Percentiles rank a stretch among this genome's conserved stretches.
phyloP scores from a whole-genome alignment of 1,284 basidiomycete species.

The Rhizopogon parksii region DNA sequence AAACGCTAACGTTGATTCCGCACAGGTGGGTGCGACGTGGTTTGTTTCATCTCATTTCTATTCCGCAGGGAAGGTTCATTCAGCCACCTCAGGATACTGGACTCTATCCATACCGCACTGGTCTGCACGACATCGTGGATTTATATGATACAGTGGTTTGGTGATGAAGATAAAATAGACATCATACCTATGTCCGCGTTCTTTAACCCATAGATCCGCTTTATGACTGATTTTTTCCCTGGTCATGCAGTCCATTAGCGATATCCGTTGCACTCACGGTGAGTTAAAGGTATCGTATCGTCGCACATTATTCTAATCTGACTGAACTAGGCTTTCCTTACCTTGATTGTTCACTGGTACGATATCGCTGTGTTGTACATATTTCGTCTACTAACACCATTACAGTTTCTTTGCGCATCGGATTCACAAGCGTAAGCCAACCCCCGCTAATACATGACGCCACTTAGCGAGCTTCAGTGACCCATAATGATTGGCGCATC shows the following conservation, averaged over 20 bases:
- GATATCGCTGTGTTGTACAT: slow-evolving; percentile 12
- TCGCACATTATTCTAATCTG: slow-evolving; percentile 30
- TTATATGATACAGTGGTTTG: slow-evolving; percentile 9
- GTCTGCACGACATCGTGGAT: slow-evolving; percentile 9
- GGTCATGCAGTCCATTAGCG: slow-evolving; percentile 15
- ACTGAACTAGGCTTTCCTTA: slow-evolving; percentile 29
- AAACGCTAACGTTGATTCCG: background rate
- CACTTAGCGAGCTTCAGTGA: background rate
- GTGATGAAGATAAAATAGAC: slow-evolving; percentile 8
- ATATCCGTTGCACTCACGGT: slow-evolving; percentile 38
- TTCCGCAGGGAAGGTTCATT: background rate
- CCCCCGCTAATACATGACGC: background rate
- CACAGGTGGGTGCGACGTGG: background rate
- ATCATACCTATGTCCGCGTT: slow-evolving; percentile 5
- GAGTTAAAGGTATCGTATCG: slow-evolving; percentile 17
- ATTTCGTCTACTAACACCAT: background rate
- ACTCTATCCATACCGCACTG: slow-evolving; percentile 6
- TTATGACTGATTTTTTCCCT: background rate
- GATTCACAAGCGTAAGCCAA: slow-evolving; percentile 1
- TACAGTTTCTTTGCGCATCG: slow-evolving; percentile 7
- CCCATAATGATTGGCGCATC: slow-evolving; percentile 2
- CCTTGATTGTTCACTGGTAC: slow-evolving; percentile 6
- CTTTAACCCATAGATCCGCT: background rate
- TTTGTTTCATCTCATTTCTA: background rate
- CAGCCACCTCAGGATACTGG: slow-evolving; percentile 3